These are phyloP conservation scores for Trifolium subterraneum DNA, from an alignment of 306 rosid genomes.

Conservation along the genomic window DNA sequence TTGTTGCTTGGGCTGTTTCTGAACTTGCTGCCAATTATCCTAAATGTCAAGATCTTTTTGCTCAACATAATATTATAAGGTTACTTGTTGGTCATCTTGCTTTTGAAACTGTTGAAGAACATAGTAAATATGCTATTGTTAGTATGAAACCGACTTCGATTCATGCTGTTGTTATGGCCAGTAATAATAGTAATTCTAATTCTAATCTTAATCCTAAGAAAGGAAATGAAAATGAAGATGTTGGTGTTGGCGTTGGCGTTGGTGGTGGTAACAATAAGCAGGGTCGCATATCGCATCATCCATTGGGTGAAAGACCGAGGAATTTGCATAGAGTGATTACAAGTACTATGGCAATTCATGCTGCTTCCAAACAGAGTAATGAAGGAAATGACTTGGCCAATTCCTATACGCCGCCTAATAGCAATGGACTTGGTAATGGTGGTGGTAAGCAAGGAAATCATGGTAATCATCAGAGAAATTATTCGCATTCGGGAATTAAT, in stretches of 20 bases:
- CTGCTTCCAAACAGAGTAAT: not conserved
- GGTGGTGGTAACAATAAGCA: not conserved
- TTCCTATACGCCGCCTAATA: not conserved
- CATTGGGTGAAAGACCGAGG: constrained; percentile 27
- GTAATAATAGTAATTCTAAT: constrained; percentile 9
- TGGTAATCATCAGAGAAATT: not conserved
- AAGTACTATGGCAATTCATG: constrained; percentile 37
- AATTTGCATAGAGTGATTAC: constrained; percentile 35
- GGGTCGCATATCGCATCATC: constrained; percentile 36
- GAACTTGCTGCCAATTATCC: constrained; percentile 61
- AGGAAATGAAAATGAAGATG: not conserved
- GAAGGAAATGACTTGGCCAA: not conserved
- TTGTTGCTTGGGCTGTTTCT: constrained; percentile 77
- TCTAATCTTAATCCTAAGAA: not conserved
- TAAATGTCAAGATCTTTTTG: constrained; percentile 76
- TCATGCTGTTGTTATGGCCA: constrained; percentile 62
- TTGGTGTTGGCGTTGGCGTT: not conserved
- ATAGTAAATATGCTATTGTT: constrained; percentile 62
- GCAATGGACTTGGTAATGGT: not conserved
- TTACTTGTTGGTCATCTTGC: constrained; percentile 78
- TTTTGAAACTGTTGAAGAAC: constrained; percentile 79
- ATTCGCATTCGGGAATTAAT: constrained; percentile 46
- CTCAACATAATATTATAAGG: constrained; percentile 70
- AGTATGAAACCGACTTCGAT: constrained; percentile 51
- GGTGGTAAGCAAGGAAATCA: not conserved